A percentile compares a stretch with the other conserved stretches of the same genome.
These are phyloP conservation scores for Phlyctochytrium bullatum DNA, from an alignment of 192 early-diverging fungal genomes.

Conservation along the genomic window DNA sequence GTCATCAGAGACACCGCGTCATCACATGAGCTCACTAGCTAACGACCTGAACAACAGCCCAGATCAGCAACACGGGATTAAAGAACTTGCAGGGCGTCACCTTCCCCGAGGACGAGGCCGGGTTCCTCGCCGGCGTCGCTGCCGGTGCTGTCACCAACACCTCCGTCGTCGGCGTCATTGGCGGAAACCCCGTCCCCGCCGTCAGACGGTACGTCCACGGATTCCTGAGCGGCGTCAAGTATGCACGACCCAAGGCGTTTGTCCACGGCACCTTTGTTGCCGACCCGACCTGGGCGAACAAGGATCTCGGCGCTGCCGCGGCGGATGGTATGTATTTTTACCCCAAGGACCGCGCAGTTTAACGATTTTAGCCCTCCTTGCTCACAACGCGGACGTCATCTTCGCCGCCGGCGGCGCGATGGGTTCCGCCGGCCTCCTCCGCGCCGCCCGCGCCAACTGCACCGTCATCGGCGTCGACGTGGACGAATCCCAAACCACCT, in stretches of 20 bases:
- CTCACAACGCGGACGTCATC: slow-evolving; percentile 24
- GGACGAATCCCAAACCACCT: slow-evolving; percentile 22
- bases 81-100: neutral
- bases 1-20: too few relatives aligned
- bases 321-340: neutral
- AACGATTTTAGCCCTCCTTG: slow-evolving; percentile 7
- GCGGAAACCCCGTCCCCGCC: slow-evolving; percentile 6
- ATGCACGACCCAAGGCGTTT: slow-evolving; percentile 1
- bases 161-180: slow-evolving; percentile 8
- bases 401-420: slow-evolving; percentile 29
- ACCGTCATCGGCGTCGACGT: slow-evolving; percentile 38
- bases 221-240: slow-evolving; percentile 19
- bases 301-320: neutral
- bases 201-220: slow-evolving; percentile 20
- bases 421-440: slow-evolving; percentile 23
- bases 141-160: slow-evolving; percentile 13
- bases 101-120: neutral
- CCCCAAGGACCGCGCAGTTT: neutral
- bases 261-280: slow-evolving; percentile 5
- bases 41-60: too few relatives aligned
- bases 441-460: slow-evolving; percentile 14
- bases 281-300: slow-evolving; percentile 1
- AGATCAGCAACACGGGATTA: too few relatives aligned
- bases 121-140: slow-evolving; percentile 15
- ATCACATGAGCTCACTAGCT: too few relatives aligned